A percentile compares a stretch with the other conserved stretches of the same genome.
phyloP scores from a whole-genome alignment of 352 stramenopile genomes.

The Phytophthora cajani region DNA sequence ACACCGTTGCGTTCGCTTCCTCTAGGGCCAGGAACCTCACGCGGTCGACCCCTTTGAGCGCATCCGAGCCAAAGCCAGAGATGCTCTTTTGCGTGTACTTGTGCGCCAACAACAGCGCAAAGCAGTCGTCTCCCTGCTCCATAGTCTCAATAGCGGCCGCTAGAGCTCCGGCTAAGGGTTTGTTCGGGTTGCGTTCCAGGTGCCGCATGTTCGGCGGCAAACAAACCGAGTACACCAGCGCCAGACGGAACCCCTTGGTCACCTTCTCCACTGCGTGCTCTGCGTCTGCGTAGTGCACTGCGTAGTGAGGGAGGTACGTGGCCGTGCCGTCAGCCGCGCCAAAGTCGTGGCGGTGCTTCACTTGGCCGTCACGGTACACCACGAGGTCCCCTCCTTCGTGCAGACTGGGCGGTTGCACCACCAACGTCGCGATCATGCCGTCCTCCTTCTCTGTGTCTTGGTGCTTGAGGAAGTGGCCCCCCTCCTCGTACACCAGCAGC shows the following conservation, averaged over 20 bases:
- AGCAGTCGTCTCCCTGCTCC: not conserved
- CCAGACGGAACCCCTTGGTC: conserved; percentile 23
- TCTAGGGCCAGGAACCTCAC: not conserved
- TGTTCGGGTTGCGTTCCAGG: not conserved
- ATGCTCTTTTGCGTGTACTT: not conserved
- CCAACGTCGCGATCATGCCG: not conserved
- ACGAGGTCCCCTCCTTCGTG: not conserved
- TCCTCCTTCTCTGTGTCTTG: not conserved
- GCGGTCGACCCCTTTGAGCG: not conserved
- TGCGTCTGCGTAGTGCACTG: conserved; percentile 32
- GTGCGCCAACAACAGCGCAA: not conserved
- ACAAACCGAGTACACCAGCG: conserved; percentile 31
- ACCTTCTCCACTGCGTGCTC: conserved; percentile 23
- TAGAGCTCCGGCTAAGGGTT: not conserved
- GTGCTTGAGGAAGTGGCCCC: conserved; percentile 33
- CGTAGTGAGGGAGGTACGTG: conserved; percentile 15
- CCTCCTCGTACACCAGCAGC: conserved; percentile 19
- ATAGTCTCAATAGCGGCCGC: not conserved
- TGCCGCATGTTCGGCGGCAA: conserved; percentile 17
- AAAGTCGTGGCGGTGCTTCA: conserved; percentile 3
- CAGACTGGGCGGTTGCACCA: not conserved
- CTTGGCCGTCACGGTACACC: not conserved
- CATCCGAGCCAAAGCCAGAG: not conserved
- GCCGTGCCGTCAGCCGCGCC: not conserved
- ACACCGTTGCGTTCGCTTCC: not conserved